Conservation (phyloP, 2,329 filamentous ascomycete species). For the Talaromyces sp. region DNA sequence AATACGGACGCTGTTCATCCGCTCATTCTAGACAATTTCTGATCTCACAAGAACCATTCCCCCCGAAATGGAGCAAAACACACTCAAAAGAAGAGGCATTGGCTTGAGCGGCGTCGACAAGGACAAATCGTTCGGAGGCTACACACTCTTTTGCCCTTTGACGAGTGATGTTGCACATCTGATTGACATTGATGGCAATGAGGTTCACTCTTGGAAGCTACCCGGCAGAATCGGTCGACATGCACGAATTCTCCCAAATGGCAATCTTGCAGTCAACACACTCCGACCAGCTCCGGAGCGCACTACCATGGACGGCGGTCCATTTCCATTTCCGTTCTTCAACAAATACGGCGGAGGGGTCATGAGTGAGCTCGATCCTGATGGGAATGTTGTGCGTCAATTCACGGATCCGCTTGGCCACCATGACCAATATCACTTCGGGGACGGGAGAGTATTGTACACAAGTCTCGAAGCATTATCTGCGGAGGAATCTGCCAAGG, state of each 20-base stretch:
- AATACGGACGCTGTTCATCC: no score
- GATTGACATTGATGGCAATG: constrained; percentile 40
- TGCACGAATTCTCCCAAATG: constrained; percentile 43
- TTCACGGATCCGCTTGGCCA: constrained; percentile 43
- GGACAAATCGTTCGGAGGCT: constrained; percentile 38
- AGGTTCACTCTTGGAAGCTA: constrained; percentile 45
- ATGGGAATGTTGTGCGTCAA: constrained; percentile 39
- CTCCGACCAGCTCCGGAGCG: constrained; percentile 33
- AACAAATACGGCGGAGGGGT: constrained; percentile 47
- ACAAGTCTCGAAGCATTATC: constrained; percentile 43
- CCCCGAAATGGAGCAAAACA: constrained; percentile 42
- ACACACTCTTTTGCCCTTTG: constrained; percentile 42
- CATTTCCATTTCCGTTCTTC: constrained; percentile 43
- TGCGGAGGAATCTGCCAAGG: constrained; percentile 32
- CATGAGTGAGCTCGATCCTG: constrained; percentile 42
- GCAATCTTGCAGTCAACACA: constrained; percentile 45
- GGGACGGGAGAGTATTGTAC: constrained; percentile 43
- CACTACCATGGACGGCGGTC: constrained; percentile 23
- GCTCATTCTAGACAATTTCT: no score
- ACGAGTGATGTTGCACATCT: constrained; percentile 41
- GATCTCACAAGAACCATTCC: no score
- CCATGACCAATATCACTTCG: constrained; percentile 47
- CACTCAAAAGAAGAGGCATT: constrained; percentile 41
- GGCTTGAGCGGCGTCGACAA: constrained; percentile 41
- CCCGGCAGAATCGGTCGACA: constrained; percentile 43